Base-by-base conservation (phyloP, 1,139 yeast genomes). In the Yamadazyma siamensis region DNA sequence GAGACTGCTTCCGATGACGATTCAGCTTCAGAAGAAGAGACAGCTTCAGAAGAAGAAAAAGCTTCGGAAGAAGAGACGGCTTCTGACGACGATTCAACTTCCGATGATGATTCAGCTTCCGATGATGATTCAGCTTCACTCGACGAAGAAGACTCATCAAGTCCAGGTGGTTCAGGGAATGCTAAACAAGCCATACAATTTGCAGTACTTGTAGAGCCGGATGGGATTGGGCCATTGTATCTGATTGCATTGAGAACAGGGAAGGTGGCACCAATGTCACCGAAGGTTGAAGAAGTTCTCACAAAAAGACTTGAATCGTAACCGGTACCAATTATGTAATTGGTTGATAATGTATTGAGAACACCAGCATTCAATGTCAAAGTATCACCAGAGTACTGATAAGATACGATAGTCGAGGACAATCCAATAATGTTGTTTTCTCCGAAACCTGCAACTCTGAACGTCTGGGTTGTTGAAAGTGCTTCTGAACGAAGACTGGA, bases 391-490 rank as follows among this genome's bases (percentile, higher is more conserved):
- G 30, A 15, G 21, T 43, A 31, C 12, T 31, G 25, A 19, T 28
- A 23, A 4, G 31, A 15, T 17, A 40, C 18, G 21, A 55, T 33
- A 7, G 52, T 38, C 15, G 41, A 13, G 25, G 34, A 41, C 10
- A 56, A 21, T 21, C 53, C 59, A 30, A 59, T 45, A 10, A 37
- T 32, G 33, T 59, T 59, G 6, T 59, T 54, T 31, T 43, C 43
- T 30, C 64, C 64, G 27, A 44, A 56, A 11, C 55, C 56, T 4
- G 42, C 37, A 26, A 58, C 59, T 3, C 33, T 48, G 36, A 44
- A 49, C 8, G 54, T 50, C 28, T 38, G 44, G 13, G 48, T 21
- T 4, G 32, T 13, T 15, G 44, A 31, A 6, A 46, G 20, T 6
- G 47, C 45, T 15, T 40, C 43, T n/a, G 46, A 51, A 20, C 43